Evolutionary conservation across 352 stramenopile genomes (phyloP).

Genomic region (Albugo laibachii): DNA sequence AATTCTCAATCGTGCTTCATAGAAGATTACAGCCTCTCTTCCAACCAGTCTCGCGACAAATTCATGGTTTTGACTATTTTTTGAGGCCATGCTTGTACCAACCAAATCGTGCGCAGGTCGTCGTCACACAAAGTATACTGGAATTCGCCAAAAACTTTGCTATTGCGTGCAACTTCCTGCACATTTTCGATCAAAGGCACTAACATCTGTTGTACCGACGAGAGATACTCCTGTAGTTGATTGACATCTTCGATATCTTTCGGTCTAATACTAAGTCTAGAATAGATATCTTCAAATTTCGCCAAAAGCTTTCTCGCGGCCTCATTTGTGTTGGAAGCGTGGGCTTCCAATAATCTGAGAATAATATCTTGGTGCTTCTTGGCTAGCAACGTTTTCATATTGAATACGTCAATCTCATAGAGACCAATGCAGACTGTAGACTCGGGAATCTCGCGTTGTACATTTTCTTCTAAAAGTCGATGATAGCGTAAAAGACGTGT

Average conservation of each 20-base stretch:
- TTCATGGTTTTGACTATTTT: slow-evolving; percentile 23
- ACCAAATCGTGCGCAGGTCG: slow-evolving; percentile 77
- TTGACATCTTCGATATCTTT: slow-evolving; percentile 86
- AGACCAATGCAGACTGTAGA: slow-evolving; percentile 50
- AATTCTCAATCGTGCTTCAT: too few relatives aligned
- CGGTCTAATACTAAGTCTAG: slow-evolving; percentile 49
- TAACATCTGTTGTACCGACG: slow-evolving; percentile 36
- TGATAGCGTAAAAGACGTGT: slow-evolving; percentile 39
- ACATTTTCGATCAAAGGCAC: slow-evolving; percentile 37
- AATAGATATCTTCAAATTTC: slow-evolving; percentile 77
- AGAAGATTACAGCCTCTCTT: too few relatives aligned
- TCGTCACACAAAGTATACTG: slow-evolving; percentile 67
- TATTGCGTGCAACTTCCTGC: slow-evolving; percentile 54
- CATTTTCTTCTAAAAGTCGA: slow-evolving; percentile 33
- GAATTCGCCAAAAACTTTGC: slow-evolving; percentile 66
- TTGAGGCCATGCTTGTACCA: slow-evolving; percentile 78
- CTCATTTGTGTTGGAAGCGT: slow-evolving; percentile 42
- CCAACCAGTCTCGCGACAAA: too few relatives aligned
- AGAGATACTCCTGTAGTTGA: slow-evolving; percentile 76
- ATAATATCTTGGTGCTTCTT: slow-evolving; percentile 72
- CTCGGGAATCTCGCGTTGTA: slow-evolving; percentile 47
- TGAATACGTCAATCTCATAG: slow-evolving; percentile 61
- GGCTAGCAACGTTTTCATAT: slow-evolving; percentile 42
- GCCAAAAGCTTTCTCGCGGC: slow-evolving; percentile 40
- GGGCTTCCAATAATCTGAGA: slow-evolving; percentile 41